These are phyloP conservation scores for Xylaria sp. DNA, from an alignment of 2,329 filamentous ascomycete species.

Conservation along the genomic window DNA sequence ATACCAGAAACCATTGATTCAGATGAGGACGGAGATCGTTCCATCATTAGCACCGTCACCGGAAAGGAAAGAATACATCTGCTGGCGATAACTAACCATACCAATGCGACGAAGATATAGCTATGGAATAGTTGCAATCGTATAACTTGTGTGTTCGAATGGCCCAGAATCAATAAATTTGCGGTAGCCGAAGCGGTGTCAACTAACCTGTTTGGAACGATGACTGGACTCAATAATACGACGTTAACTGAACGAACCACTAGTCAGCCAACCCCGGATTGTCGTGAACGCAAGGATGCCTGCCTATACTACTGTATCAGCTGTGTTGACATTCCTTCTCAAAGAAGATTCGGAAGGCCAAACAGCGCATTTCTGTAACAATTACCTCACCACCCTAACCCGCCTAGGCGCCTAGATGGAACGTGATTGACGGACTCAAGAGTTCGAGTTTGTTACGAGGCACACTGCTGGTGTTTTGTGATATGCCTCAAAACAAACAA, in stretches of 20 bases:
- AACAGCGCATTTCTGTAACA: conserved; percentile 7
- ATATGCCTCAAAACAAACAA: conserved; percentile 11
- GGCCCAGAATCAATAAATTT: not conserved
- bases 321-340: not conserved
- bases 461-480: conserved; percentile 1
- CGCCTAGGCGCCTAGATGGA: not conserved
- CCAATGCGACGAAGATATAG: not conserved
- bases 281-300: not conserved
- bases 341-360: not conserved
- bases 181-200: not conserved
- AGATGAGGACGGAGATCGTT: not conserved
- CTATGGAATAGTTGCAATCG: not conserved
- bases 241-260: not conserved
- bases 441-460: not conserved
- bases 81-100: not conserved
- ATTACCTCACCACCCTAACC: not conserved
- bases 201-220: conserved; percentile 1
- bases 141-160: not conserved
- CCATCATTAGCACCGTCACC: not conserved
- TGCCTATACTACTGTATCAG: not conserved
- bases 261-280: not conserved
- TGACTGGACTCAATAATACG: not conserved
- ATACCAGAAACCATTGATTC: not conserved
- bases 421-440: not conserved
- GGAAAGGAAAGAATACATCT: not conserved